These are phyloP conservation scores for Cenchrus americanus DNA, from an alignment of 176 grass and related monocot genomes.

Conservation along the genomic window DNA sequence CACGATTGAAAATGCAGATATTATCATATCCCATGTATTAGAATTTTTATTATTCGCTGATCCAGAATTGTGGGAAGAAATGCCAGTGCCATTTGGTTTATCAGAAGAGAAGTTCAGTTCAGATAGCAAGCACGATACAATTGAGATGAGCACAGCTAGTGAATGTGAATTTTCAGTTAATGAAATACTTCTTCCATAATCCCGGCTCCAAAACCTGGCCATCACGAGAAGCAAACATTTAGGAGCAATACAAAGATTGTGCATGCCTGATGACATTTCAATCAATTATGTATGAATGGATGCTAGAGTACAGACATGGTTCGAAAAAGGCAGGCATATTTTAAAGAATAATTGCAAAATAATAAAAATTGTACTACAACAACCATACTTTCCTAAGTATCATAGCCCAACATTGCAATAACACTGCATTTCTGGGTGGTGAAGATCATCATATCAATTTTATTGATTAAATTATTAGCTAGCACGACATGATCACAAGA, in stretches of 20 bases:
- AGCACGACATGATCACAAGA: not conserved
- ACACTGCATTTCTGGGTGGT: not conserved
- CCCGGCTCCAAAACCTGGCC: constrained; percentile 63
- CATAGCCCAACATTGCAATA: not conserved
- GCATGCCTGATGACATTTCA: constrained; percentile 14
- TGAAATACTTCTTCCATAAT: constrained; percentile 64
- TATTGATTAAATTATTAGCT: not conserved
- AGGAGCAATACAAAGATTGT: constrained; percentile 15
- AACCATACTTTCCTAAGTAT: not conserved
- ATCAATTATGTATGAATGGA: not conserved
- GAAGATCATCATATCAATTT: not conserved
- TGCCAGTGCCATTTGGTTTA: constrained; percentile 53
- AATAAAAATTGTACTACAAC: not conserved
- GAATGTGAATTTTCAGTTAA: constrained; percentile 59
- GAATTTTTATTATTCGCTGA: constrained; percentile 45
- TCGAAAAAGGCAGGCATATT: not conserved
- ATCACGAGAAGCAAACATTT: constrained; percentile 19
- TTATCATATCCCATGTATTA: constrained; percentile 81
- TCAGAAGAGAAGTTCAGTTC: constrained; percentile 57
- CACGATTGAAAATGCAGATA: constrained; percentile 71
- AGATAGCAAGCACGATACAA: constrained; percentile 70
- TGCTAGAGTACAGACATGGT: not conserved
- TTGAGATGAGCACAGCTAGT: constrained; percentile 57
- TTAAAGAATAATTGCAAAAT: not conserved
- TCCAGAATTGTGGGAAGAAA: constrained; percentile 45